A percentile compares a stretch with the other conserved stretches of the same genome.
phyloP scores from a whole-genome alignment of 306 rosid species.

The Cucurbita pepo region DNA sequence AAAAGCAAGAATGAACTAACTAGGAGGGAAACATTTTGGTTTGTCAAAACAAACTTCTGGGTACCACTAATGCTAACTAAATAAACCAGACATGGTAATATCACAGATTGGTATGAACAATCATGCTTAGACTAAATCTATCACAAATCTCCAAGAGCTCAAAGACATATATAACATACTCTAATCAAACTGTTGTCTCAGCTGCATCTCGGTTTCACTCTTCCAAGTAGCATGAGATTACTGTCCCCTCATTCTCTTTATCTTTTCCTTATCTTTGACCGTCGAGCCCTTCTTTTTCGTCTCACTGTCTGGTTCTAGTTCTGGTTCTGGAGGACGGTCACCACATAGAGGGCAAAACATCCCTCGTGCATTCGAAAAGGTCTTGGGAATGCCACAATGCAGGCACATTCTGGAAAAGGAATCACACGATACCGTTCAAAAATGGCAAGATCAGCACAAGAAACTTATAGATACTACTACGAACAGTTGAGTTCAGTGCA shows the following conservation, averaged over 20 bases:
- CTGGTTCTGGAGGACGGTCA: slow-evolving; percentile 59
- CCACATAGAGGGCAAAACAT: slow-evolving; percentile 88
- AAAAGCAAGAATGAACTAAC: neutral
- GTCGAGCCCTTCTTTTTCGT: slow-evolving; percentile 79
- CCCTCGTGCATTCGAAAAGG: slow-evolving; percentile 62
- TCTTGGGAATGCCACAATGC: slow-evolving; percentile 91
- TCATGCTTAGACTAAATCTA: neutral
- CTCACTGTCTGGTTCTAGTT: slow-evolving; percentile 32
- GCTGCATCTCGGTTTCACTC: slow-evolving; percentile 94
- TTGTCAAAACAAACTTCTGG: neutral
- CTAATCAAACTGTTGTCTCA: slow-evolving; percentile 83
- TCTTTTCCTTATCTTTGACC: slow-evolving; percentile 82
- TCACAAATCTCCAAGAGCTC: neutral
- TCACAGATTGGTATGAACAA: neutral
- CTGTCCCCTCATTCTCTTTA: slow-evolving; percentile 84
- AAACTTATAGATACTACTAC: neutral
- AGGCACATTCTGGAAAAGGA: slow-evolving; percentile 60
- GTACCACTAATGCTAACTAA: neutral
- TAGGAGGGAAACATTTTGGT: neutral
- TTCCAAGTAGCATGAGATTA: slow-evolving; percentile 95
- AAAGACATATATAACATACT: neutral
- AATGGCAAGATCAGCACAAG: neutral
- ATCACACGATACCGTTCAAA: neutral
- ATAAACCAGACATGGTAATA: neutral
- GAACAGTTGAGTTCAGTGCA: neutral